phyloP scores from a whole-genome alignment of 1,139 yeast species.

The Zhuliangozyma parablackwelliae region DNA sequence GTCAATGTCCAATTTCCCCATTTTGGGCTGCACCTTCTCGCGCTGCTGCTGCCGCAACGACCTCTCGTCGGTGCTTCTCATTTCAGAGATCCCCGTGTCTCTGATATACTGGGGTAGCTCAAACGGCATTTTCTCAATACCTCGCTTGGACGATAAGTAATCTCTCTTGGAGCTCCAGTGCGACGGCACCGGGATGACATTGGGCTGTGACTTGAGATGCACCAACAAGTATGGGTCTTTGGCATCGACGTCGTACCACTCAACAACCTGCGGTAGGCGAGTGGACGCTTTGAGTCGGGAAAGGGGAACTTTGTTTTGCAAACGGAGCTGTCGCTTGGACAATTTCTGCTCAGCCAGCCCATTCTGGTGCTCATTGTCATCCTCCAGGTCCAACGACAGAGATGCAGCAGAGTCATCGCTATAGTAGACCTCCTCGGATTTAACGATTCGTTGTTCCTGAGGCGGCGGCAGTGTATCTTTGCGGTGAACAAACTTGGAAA shows the following conservation, averaged over 20 bases:
- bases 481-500: constrained; percentile 36
- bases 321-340: constrained; percentile 44
- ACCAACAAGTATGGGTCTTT: constrained; percentile 68
- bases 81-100: constrained; percentile 83
- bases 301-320: constrained; percentile 56
- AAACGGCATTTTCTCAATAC: constrained; percentile 70
- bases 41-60: constrained; percentile 73
- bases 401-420: constrained; percentile 1
- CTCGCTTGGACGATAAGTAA: constrained; percentile 66
- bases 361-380: constrained; percentile 1
- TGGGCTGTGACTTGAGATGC: constrained; percentile 59
- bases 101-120: constrained; percentile 72
- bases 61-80: constrained; percentile 57
- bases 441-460: not conserved
- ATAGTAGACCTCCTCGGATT: not conserved
- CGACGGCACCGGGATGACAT: constrained; percentile 71
- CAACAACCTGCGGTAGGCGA: constrained; percentile 66
- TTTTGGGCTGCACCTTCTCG: constrained; percentile 83
- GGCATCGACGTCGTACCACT: constrained; percentile 86
- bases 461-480: constrained; percentile 3
- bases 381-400: not conserved
- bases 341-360: constrained; percentile 11
- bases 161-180: constrained; percentile 86
- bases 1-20: constrained; percentile 85
- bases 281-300: constrained; percentile 63